Evolutionary conservation across 495 filamentous ascomycete genomes (phyloP).

Genomic region (Aspergillus sclerotioniger): DNA sequence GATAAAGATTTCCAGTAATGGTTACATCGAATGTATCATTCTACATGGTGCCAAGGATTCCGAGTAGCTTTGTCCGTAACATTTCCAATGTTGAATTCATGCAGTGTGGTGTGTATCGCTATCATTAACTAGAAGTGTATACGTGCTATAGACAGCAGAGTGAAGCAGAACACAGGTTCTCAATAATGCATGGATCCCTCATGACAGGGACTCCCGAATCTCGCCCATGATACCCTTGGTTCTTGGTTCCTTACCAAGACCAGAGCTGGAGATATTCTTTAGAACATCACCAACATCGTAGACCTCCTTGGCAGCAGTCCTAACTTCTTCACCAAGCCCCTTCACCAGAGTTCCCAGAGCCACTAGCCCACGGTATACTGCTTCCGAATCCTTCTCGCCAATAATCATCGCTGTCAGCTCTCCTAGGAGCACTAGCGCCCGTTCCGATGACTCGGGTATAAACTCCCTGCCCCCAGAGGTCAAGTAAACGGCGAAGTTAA

Average conservation of each 20-base stretch:
- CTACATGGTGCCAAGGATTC: no score
- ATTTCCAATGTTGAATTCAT: constrained; percentile 1
- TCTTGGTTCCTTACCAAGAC: constrained; percentile 48
- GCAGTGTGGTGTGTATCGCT: constrained; percentile 10
- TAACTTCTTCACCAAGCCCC: constrained; percentile 44
- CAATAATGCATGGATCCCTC: background rate
- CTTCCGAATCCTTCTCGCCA: constrained; percentile 72
- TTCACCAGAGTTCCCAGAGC: constrained; percentile 71
- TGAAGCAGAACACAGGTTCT: background rate
- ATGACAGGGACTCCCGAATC: constrained; percentile 36
- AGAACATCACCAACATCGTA: constrained; percentile 43
- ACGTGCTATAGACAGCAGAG: constrained; percentile 1
- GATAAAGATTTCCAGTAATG: no score
- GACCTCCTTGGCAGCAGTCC: constrained; percentile 48
- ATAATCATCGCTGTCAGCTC: constrained; percentile 61
- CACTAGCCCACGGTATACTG: constrained; percentile 77
- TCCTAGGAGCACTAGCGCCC: constrained; percentile 58
- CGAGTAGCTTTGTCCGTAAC: no score
- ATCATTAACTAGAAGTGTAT: constrained; percentile 15
- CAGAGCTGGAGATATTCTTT: constrained; percentile 31
- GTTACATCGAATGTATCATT: no score
- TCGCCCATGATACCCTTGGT: constrained; percentile 49
- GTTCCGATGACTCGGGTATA: constrained; percentile 50
- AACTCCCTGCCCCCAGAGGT: constrained; percentile 35
- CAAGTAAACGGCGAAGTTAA: constrained; percentile 77